Conservation (phyloP, 2,329 filamentous ascomycete species). For the Chrysoporthe deuterocubensis region DNA sequence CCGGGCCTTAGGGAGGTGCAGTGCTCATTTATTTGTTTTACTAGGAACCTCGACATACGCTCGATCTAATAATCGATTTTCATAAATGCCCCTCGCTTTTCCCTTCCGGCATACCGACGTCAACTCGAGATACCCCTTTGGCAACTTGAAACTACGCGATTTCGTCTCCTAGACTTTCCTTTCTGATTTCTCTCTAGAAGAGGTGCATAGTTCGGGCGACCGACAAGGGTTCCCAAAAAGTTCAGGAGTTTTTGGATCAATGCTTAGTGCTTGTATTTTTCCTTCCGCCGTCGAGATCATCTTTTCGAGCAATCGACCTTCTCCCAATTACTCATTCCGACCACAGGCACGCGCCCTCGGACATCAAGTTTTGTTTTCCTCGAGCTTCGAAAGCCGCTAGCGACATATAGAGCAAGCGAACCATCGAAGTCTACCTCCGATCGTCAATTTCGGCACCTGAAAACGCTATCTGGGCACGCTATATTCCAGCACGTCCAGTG, state of each 20-base stretch:
- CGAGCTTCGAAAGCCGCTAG: not conserved
- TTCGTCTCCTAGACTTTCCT: conserved; percentile 17
- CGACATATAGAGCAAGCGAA: not conserved
- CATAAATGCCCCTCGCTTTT: not conserved
- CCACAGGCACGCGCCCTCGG: too few relatives aligned
- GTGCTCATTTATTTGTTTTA: too few relatives aligned
- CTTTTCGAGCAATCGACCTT: conserved; percentile 18
- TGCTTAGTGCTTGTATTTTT: not conserved
- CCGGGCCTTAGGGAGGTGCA: not conserved
- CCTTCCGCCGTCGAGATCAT: conserved; percentile 8
- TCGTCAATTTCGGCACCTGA: not conserved
- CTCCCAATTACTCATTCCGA: not conserved
- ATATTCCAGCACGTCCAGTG: too few relatives aligned
- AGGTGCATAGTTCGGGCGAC: conserved; percentile 29
- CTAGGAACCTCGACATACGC: not conserved
- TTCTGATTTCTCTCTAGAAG: conserved; percentile 25
- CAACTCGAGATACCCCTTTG: conserved; percentile 27
- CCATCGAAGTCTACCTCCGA: not conserved
- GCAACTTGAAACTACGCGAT: conserved; percentile 24
- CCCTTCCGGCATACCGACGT: conserved; percentile 6
- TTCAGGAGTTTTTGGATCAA: conserved; percentile 14
- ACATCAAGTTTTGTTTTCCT: not conserved
- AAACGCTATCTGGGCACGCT: not conserved
- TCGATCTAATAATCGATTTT: not conserved
- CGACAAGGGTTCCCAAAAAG: conserved; percentile 25